Base-by-base conservation (phyloP, 129 eudicot species). In the Flaveria ramosissima region DNA sequence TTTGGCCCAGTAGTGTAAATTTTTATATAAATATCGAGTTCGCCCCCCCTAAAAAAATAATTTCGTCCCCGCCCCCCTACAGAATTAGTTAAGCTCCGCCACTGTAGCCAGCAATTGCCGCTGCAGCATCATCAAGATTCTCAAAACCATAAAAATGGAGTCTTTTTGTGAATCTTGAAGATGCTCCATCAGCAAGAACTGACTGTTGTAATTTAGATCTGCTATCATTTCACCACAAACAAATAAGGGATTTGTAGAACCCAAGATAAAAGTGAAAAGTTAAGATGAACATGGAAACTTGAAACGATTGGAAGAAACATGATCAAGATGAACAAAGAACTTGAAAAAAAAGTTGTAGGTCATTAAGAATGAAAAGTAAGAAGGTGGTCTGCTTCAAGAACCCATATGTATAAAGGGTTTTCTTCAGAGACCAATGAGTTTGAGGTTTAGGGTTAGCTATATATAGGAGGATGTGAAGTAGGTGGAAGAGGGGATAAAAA, bases 41-140 rank as follows among this genome's bases (percentile, higher is more conserved):
- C n/a, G n/a, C n/a, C n/a, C n/a, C n/a, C n/a, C n/a, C n/a, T n/a
- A n/a, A n/a, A n/a, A n/a, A n/a, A n/a, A n/a, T n/a, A n/a, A n/a
- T n/a, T n/a, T n/a, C n/a, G n/a, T n/a, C n/a, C n/a, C n/a, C n/a
- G n/a, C n/a, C n/a, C n/a, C n/a, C n/a, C n/a, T n/a, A n/a, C n/a
- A n/a, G n/a, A n/a, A n/a, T n/a, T n/a, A n/a, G n/a, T n/a, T n/a
- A n/a, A n/a, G n/a, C n/a, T n/a, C n/a, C n/a, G n/a, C n/a, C n/a
- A n/a, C n/a, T n/a, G n/a, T n/a, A n/a, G n/a, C 75, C 86, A 85
- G 79, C 80, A 47, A 71, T 81, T 88, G 85, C 92, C 76, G 81
- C 92, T 88, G 89, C 89, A 88, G 89, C 92, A 88, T 85, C 92
- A 88, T 88, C 92, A 88, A 85, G 92, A 88, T 88, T 88, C 92